Conservation (phyloP, 768 basidiomycete genomes). For the Infundibulicybe gibba region DNA sequence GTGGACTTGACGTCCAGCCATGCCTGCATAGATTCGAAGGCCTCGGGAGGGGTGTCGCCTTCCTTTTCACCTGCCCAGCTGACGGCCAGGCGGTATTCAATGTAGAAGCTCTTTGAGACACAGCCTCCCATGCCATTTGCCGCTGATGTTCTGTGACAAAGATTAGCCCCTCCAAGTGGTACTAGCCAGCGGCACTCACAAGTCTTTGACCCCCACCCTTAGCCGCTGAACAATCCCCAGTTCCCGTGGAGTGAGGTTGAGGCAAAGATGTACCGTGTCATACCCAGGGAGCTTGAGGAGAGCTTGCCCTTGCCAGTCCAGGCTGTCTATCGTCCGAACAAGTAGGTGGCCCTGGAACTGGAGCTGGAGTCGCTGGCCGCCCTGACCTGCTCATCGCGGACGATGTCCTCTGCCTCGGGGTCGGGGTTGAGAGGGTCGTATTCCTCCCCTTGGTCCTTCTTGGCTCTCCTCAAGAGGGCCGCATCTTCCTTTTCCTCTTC, state of each 20-base stretch:
- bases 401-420: slow-evolving; percentile 4
- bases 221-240: background rate
- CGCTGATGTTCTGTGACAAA: background rate
- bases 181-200: no score
- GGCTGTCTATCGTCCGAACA: no score
- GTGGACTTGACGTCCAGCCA: no score
- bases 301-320: background rate
- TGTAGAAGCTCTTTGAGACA: slow-evolving; percentile 2
- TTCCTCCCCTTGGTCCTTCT: no score
- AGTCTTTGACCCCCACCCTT: background rate
- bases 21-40: slow-evolving; percentile 4
- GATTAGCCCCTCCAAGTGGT: background rate
- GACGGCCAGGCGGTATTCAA: no score
- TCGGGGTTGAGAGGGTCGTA: no score
- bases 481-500: slow-evolving; percentile 16
- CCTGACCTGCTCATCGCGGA: background rate
- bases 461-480: slow-evolving; percentile 2
- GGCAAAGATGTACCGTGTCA: background rate
- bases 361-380: slow-evolving; percentile 6
- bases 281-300: slow-evolving; percentile 5
- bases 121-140: background rate
- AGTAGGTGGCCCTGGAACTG: no score
- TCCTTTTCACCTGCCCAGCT: no score
- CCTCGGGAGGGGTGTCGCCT: slow-evolving; percentile 2
- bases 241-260: background rate